Percentiles rank a stretch among this genome's conserved stretches.
Evolutionary conservation across 352 stramenopile genomes (phyloP).

Genomic region (Phytophthora tentaculata): DNA sequence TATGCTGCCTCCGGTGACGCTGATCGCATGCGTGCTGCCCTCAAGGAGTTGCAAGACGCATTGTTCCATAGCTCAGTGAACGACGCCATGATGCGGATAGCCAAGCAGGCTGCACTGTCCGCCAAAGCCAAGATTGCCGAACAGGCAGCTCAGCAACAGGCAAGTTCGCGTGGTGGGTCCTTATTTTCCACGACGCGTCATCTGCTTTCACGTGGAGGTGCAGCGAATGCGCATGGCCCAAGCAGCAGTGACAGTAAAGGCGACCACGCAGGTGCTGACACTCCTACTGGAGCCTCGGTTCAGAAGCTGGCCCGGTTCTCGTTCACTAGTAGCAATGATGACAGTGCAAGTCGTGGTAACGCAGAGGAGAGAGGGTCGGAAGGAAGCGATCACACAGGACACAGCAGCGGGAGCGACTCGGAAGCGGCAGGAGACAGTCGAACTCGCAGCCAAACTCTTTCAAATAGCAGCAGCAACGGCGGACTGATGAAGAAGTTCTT

Average conservation of each 20-base stretch:
- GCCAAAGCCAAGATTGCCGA: constrained; percentile 86
- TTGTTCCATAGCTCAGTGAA: constrained; percentile 79
- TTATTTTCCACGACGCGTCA: constrained; percentile 80
- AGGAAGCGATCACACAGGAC: constrained; percentile 45
- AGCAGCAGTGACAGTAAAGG: constrained; percentile 36
- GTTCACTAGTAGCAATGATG: constrained; percentile 45
- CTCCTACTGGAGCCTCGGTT: constrained; percentile 60
- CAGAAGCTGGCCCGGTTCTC: constrained; percentile 57
- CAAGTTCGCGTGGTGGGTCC: constrained; percentile 58
- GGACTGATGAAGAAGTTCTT: constrained; percentile 88
- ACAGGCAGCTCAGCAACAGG: constrained; percentile 75
- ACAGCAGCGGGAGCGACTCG: constrained; percentile 56
- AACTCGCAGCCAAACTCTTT: constrained; percentile 26
- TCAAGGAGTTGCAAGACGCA: constrained; percentile 64
- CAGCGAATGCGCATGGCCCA: constrained; percentile 22
- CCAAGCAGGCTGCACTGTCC: constrained; percentile 76
- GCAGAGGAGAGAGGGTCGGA: constrained; percentile 49
- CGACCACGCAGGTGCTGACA: constrained; percentile 43
- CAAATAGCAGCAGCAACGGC: constrained; percentile 36
- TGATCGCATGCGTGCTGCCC: constrained; percentile 58
- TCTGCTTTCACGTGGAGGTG: constrained; percentile 53
- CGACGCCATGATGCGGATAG: constrained; percentile 86
- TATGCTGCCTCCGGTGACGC: constrained; percentile 56
- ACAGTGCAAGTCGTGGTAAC: constrained; percentile 38
- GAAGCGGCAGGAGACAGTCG: constrained; percentile 32